Base-by-base conservation (phyloP, 495 filamentous ascomycete genomes). In the Poronia punctata region DNA sequence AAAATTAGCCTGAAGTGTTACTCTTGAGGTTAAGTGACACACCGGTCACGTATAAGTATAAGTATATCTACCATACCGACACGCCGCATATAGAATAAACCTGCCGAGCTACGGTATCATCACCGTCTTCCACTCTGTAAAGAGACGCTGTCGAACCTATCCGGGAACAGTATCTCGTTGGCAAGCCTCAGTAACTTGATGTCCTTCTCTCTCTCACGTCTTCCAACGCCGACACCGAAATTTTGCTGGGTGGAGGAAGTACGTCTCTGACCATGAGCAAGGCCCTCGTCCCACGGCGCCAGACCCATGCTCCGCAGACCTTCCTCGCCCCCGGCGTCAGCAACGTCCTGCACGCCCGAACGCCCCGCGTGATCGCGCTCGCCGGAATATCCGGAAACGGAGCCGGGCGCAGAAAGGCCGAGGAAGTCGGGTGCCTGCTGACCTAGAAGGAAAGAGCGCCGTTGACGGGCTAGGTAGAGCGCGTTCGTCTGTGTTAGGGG, bases 401-500 rank as follows among this genome's bases (percentile, higher is more conserved):
- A 45, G 27, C 38, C 42, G 1, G 42, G 42, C 2, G 42, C 42
- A 4, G 42, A 14, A n/a, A 38, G 42, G 11, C 38, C 38, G 28
- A 43, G 34, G 31, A 87, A 88, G 54, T 88, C 84, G 3, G 83
- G 82, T 3, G 73, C 74, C 2, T 79, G 75, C 15, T 58, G 59
- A n/a, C 82, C 82, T 3, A 67, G 49, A 5, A 80, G 53, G 35
- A 84, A 84, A 3, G 79, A 70, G 48, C 79, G 74, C 14, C 85
- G 72, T 60, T 92, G 88, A 32, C 79, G 72, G 7, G 68, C 66
- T 15, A 93, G 70, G 60, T 86, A 88, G 19, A 80, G 62, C 2
- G 79, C 77, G 61, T 90, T 94, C 40, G 74, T 70, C 46, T 83
- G 76, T 6, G 85, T 88, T n/a, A 88, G 71, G 3, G 88, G 88